A percentile compares a stretch with the other conserved stretches of the same genome.
Conservation (phyloP, 1,139 yeast genomes). For the Taphrina communis region DNA sequence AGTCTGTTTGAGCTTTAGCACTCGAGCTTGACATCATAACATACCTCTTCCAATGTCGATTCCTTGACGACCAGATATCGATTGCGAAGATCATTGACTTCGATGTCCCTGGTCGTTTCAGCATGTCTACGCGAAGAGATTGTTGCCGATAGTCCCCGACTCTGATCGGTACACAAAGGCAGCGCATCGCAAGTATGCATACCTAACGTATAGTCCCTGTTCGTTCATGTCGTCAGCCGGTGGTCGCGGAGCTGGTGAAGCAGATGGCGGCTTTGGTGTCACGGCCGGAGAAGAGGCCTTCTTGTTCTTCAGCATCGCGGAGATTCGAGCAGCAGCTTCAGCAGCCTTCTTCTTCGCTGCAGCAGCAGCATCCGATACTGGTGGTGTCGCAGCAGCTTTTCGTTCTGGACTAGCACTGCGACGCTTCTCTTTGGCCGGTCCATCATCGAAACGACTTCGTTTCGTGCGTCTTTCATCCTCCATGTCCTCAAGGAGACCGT, state of each 20-base stretch:
- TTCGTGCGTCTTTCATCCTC: slow-evolving; percentile 26
- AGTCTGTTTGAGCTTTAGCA: slow-evolving; percentile 29
- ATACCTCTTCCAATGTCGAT: slow-evolving; percentile 49
- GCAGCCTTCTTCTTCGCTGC: slow-evolving; percentile 39
- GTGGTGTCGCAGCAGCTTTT: slow-evolving; percentile 22
- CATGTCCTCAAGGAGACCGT: not conserved
- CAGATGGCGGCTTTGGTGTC: slow-evolving; percentile 27
- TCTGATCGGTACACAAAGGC: not conserved
- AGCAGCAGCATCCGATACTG: slow-evolving; percentile 38
- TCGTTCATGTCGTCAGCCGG: slow-evolving; percentile 33
- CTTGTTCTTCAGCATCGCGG: slow-evolving; percentile 39
- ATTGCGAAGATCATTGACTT: slow-evolving; percentile 54
- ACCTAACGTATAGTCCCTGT: slow-evolving; percentile 30
- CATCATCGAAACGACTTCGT: slow-evolving; percentile 25
- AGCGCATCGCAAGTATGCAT: not conserved
- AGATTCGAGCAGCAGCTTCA: slow-evolving; percentile 38
- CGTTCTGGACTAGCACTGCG: slow-evolving; percentile 41
- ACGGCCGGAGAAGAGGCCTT: slow-evolving; percentile 25
- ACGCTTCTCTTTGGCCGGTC: slow-evolving; percentile 31
- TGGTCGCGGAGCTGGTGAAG: slow-evolving; percentile 18
- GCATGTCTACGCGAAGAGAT: slow-evolving; percentile 29
- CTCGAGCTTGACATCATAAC: not conserved
- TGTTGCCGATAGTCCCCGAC: no score
- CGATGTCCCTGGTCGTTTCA: slow-evolving; percentile 49
- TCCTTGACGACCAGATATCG: slow-evolving; percentile 53